Evolutionary conservation across 495 filamentous ascomycete species (phyloP).

Genomic region (Aspergillus nanangensis): DNA sequence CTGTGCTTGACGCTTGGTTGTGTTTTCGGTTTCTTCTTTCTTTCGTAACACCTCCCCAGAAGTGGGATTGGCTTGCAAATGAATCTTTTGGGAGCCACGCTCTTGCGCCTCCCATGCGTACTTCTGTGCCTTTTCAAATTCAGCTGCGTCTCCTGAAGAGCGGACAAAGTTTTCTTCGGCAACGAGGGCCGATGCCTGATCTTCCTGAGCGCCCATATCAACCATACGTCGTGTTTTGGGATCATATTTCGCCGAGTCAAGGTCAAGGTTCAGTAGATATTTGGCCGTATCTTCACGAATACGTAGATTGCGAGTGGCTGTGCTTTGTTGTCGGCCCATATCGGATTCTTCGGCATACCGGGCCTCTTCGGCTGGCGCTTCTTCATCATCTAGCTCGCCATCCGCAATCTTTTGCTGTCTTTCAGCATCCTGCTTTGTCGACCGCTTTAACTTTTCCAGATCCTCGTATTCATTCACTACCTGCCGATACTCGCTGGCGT

Average conservation of each 20-base stretch:
- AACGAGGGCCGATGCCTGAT: constrained; percentile 81
- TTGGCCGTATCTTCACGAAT: constrained; percentile 98
- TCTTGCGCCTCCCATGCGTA: constrained; percentile 98
- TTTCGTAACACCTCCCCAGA: constrained; percentile 80
- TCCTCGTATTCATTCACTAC: constrained; percentile 87
- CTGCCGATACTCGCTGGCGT: constrained; percentile 75
- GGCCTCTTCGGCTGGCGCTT: constrained; percentile 55
- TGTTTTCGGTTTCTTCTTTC: constrained; percentile 67
- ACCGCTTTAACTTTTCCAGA: constrained; percentile 73
- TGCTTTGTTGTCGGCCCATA: constrained; percentile 87
- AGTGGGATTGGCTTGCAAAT: constrained; percentile 95
- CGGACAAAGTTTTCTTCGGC: constrained; percentile 93
- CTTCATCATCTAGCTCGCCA: constrained; percentile 46
- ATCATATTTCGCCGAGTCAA: constrained; percentile 97
- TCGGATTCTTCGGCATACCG: constrained; percentile 97
- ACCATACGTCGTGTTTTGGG: constrained; percentile 95
- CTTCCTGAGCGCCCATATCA: constrained; percentile 74
- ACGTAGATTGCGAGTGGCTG: constrained; percentile 83
- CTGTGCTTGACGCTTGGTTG: constrained; percentile 61
- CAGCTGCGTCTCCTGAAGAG: constrained; percentile 86
- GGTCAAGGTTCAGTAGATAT: constrained; percentile 89
- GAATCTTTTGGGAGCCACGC: constrained; percentile 65
- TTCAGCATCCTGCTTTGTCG: constrained; percentile 36
- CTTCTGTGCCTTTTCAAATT: constrained; percentile 83
- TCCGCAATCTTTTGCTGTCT: constrained; percentile 43